Conservation (phyloP, 345 rosid species). For the Durio zibethinus region DNA sequence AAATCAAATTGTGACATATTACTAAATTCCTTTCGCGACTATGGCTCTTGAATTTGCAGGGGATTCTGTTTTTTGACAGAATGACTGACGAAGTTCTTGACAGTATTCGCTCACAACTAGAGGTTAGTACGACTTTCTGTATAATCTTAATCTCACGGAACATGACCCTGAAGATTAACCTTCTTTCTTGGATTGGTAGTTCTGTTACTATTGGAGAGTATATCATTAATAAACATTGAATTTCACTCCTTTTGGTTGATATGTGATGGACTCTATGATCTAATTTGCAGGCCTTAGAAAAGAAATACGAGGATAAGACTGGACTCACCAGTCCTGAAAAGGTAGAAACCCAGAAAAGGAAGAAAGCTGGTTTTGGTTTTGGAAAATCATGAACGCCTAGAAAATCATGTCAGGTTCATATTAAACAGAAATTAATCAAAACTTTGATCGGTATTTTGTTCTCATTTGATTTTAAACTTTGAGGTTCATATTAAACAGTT, state of each 20-base stretch:
- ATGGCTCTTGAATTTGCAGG: conserved; percentile 47
- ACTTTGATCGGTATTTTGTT: background rate
- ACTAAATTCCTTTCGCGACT: conserved; percentile 10
- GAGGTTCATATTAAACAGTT: no score
- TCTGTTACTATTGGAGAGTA: background rate
- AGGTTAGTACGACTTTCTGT: conserved; percentile 45
- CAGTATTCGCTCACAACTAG: conserved; percentile 50
- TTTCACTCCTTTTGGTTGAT: background rate
- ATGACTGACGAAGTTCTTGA: conserved; percentile 84
- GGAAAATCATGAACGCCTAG: conserved; percentile 50
- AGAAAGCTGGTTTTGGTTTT: conserved; percentile 75
- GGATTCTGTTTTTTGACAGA: conserved; percentile 82
- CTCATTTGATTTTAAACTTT: background rate
- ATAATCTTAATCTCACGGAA: background rate
- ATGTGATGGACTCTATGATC: background rate
- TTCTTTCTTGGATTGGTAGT: background rate
- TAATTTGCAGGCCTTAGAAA: conserved; percentile 65
- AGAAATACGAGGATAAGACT: conserved; percentile 69
- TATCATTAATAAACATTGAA: background rate
- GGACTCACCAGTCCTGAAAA: conserved; percentile 80
- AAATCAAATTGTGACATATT: background rate
- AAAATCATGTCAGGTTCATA: conserved; percentile 7
- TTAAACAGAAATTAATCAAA: background rate
- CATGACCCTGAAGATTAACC: background rate
- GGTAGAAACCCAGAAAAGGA: conserved; percentile 48